Conservation (phyloP, 495 filamentous ascomycete species). For the Penicillium waksmanii region DNA sequence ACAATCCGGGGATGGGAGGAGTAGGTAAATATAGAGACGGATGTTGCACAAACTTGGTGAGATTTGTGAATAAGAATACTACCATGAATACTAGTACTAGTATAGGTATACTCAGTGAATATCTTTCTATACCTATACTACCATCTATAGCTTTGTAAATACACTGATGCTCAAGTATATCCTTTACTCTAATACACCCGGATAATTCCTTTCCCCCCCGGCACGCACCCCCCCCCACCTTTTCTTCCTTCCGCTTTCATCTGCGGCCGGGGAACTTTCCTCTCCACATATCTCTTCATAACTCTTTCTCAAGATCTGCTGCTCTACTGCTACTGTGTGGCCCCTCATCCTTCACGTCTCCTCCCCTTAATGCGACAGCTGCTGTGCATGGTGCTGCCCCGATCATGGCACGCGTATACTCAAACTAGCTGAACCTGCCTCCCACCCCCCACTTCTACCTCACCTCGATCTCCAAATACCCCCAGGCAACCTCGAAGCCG, state of each 20-base stretch:
- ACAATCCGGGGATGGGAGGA: no score
- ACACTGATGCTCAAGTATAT: no score
- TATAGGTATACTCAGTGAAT: no score
- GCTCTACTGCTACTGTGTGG: background rate
- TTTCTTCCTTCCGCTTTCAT: background rate
- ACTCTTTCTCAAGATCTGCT: background rate
- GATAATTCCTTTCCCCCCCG: background rate
- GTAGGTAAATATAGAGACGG: no score
- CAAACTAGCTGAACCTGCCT: slow-evolving; percentile 9
- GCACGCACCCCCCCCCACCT: slow-evolving; percentile 4
- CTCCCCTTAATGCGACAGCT: slow-evolving; percentile 9
- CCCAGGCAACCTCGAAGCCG: background rate
- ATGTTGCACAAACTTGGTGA: no score
- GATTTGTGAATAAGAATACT: no score
- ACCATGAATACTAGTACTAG: no score
- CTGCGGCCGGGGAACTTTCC: slow-evolving; percentile 11
- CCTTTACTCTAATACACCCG: background rate
- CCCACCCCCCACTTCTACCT: background rate
- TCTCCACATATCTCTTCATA: background rate
- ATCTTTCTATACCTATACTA: no score
- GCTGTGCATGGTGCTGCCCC: slow-evolving; percentile 6
- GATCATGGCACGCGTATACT: slow-evolving; percentile 14
- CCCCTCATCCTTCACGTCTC: background rate
- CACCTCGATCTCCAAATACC: background rate
- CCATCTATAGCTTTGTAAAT: no score